Percentiles rank a stretch among this genome's conserved stretches.
These are phyloP conservation scores for Sporothrix mexicana DNA, from an alignment of 2,329 filamentous ascomycete species.

Conservation along the genomic window DNA sequence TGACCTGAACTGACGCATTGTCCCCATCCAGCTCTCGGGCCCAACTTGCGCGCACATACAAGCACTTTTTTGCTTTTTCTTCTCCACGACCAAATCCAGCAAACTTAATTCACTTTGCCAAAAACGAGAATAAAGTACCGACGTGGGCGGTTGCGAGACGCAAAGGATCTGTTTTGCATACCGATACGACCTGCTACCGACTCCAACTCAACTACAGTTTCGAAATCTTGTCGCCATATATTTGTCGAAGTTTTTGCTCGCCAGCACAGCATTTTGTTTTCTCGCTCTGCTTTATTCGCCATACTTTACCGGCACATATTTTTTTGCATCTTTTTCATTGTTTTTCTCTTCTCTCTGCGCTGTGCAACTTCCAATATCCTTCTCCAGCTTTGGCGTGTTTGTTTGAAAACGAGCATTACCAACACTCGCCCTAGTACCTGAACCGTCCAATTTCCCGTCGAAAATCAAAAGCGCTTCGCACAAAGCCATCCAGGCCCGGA, in stretches of 20 bases:
- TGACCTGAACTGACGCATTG: conserved; percentile 26
- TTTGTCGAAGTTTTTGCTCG: not conserved
- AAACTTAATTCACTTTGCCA: not conserved
- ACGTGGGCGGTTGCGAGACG: conserved; percentile 15
- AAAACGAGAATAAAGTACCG: not conserved
- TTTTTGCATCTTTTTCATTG: conserved; percentile 6
- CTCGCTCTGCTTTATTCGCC: not conserved
- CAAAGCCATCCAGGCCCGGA: conserved; percentile 10
- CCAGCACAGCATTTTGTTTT: not conserved
- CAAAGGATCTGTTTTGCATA: not conserved
- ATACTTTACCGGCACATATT: not conserved
- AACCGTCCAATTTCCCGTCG: conserved; percentile 1
- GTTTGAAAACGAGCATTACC: not conserved
- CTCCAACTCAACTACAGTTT: not conserved
- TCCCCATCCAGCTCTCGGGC: conserved; percentile 25
- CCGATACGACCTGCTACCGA: not conserved
- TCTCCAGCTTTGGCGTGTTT: not conserved
- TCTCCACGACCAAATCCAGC: not conserved
- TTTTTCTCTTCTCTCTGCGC: not conserved
- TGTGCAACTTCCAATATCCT: not conserved
- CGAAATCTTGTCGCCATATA: not conserved
- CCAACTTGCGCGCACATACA: conserved; percentile 20
- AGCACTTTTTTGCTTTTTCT: conserved; percentile 3
- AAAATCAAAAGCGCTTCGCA: not conserved
- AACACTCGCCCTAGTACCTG: not conserved